Evolutionary conservation across 192 early-diverging fungal species (phyloP).

Genomic region (Pilaira anomala): DNA sequence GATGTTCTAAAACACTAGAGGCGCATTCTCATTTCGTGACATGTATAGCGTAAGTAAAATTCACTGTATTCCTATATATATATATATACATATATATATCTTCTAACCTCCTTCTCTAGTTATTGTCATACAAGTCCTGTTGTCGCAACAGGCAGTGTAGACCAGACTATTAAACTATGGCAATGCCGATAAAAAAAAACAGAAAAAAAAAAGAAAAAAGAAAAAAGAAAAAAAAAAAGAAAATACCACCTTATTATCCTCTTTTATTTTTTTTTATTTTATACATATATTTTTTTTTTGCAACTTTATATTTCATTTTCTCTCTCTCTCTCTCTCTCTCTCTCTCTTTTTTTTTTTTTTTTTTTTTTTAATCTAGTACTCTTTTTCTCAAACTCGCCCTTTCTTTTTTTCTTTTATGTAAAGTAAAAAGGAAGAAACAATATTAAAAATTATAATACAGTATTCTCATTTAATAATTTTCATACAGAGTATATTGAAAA

Average conservation of each 20-base stretch:
- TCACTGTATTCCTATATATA: no score
- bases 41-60: conserved; percentile 62
- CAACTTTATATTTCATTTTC: no score
- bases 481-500: no score
- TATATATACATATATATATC: neutral
- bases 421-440: no score
- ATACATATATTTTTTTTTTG: no score
- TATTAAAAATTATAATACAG: no score
- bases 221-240: neutral
- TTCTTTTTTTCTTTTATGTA: no score
- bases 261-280: conserved; percentile 6
- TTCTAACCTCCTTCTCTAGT: conserved; percentile 14
- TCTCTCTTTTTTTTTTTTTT: no score
- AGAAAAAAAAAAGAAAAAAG: conserved; percentile 1
- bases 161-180: conserved; percentile 74
- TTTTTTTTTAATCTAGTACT: no score
- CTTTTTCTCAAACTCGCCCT: no score
- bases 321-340: no score
- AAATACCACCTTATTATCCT: neutral
- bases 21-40: conserved; percentile 91
- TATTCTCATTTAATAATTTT: no score
- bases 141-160: conserved; percentile 87
- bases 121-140: conserved; percentile 57
- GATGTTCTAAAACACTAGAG: conserved; percentile 77
- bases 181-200: conserved; percentile 46